Evolutionary conservation across 2,329 filamentous ascomycete species (phyloP).

Genomic region (Diaporthe sp.): DNA sequence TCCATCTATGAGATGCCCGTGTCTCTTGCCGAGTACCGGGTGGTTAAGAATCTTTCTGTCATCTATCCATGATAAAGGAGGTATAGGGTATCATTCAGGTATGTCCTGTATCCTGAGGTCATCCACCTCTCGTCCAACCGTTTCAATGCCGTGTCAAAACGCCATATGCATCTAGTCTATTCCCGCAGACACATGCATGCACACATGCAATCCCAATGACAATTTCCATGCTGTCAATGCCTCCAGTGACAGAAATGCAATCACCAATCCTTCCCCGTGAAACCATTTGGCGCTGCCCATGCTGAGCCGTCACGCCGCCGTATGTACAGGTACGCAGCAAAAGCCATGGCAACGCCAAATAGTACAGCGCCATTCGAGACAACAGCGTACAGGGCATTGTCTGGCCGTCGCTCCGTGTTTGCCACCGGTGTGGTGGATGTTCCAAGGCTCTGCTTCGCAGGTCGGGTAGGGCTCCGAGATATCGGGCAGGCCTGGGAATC

Average conservation of each 20-base stretch:
- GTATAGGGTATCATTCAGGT: not conserved
- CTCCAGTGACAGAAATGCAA: not conserved
- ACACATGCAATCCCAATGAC: not conserved
- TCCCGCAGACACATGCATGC: not conserved
- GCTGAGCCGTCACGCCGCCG: constrained; percentile 8
- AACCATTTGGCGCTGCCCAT: not conserved
- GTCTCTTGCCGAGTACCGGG: not conserved
- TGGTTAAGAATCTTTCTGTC: not conserved
- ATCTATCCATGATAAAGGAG: not conserved
- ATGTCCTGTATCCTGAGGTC: not conserved
- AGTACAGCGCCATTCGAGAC: constrained; percentile 24
- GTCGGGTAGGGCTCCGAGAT: not conserved
- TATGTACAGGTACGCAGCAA: constrained; percentile 26
- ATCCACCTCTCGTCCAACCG: not conserved
- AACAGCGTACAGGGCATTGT: not conserved
- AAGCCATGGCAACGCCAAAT: not conserved
- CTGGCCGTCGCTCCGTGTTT: not conserved
- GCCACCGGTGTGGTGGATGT: not conserved
- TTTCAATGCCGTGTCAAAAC: not conserved
- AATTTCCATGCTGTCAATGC: not conserved
- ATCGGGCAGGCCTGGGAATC: constrained; percentile 22
- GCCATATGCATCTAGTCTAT: not conserved
- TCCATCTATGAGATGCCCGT: not conserved
- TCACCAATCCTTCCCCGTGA: not conserved
- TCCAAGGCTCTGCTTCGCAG: not conserved